A percentile compares a stretch with the other conserved stretches of the same genome.
These are phyloP conservation scores for Madurella mycetomatis DNA, from an alignment of 2,329 filamentous ascomycete genomes.

Conservation along the genomic window DNA sequence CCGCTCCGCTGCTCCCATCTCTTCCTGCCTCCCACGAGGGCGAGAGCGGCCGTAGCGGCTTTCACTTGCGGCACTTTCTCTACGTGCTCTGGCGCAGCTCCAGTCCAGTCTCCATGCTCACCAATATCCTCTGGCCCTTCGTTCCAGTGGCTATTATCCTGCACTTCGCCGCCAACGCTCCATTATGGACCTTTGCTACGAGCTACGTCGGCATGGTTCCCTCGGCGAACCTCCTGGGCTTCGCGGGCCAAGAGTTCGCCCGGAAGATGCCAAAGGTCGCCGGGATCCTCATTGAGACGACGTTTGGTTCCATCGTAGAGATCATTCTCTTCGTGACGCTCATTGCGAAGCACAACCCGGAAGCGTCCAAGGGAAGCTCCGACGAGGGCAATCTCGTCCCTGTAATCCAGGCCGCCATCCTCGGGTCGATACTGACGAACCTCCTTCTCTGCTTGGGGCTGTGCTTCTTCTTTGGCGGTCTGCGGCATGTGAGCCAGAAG, in stretches of 20 bases:
- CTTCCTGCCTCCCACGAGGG: slow-evolving; percentile 39
- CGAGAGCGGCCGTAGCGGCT: slow-evolving; percentile 62
- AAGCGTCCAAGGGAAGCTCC: not conserved
- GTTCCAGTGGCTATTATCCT: slow-evolving; percentile 67
- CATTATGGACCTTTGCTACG: slow-evolving; percentile 62
- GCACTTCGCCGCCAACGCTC: slow-evolving; percentile 34
- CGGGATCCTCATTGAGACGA: slow-evolving; percentile 58
- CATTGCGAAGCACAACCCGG: slow-evolving; percentile 35
- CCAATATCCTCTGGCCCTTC: slow-evolving; percentile 70
- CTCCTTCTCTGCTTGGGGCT: slow-evolving; percentile 72
- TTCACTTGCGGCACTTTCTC: slow-evolving; percentile 61
- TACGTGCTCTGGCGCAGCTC: slow-evolving; percentile 59
- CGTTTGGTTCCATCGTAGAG: slow-evolving; percentile 64
- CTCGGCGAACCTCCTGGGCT: slow-evolving; percentile 68
- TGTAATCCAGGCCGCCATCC: slow-evolving; percentile 75
- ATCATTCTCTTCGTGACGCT: slow-evolving; percentile 78
- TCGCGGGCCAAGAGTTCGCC: slow-evolving; percentile 66
- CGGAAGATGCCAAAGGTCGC: slow-evolving; percentile 70
- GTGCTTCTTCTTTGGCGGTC: slow-evolving; percentile 74
- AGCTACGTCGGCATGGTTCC: slow-evolving; percentile 74
- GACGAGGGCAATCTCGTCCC: slow-evolving; percentile 44
- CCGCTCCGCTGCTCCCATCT: slow-evolving; percentile 1
- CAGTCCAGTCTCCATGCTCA: slow-evolving; percentile 56
- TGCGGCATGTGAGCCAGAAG: slow-evolving; percentile 60
- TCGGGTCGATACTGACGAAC: slow-evolving; percentile 78